Evolutionary conservation across 1,139 yeast species (phyloP), one percentile per base, ranked within the genome.

Genomic region (Zygosaccharomyces pseudobailii): DNA sequence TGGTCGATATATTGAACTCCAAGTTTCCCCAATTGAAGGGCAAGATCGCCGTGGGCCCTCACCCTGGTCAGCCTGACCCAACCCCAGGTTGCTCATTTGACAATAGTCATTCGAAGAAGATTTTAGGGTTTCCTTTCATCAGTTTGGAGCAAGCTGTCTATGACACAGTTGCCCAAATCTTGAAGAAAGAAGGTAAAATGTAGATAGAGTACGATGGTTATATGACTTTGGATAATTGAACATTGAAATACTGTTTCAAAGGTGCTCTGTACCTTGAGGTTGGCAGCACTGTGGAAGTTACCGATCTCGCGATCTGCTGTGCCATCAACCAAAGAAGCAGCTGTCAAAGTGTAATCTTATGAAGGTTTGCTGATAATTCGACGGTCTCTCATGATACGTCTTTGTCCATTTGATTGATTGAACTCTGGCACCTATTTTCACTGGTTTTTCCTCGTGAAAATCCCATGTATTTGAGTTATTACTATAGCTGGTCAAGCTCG

Each of bases 111-210:
- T 46, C 56, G 9, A 51, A 46, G 36, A 44, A 50, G 31, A 35
- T 51, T 8, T 36, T 51, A 21, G 56, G 55, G 6, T 50, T 71
- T 40, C 58, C 68, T 17, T 73, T 70, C 57, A 67, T 63, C 41
- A 58, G 66, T 23, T 60, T 76, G 47, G 71, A 71, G 40, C 53
- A 66, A 24, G 61, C 74, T 5, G 66, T 75, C n/a, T 55, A 56
- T 45, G 81, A 76, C 57, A 65, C 79, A 1, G 71, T 74, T 24
- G 48, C 56, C 24, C 82, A 77, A 55, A 70, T 76, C 40, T 52
- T 73, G 49, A 51, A 42, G 34, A 37, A 37, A 9, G 34, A 37
- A 20, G 31, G 22, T 9, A 37, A 19, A 10, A 7, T 35, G n/a
- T 35, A 35, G 33, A n/a, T n/a, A n/a, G 6, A 19, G 7, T n/a